These are phyloP conservation scores for Metschnikowia henanensis DNA, from an alignment of 805 yeast genomes.

Conservation along the genomic window DNA sequence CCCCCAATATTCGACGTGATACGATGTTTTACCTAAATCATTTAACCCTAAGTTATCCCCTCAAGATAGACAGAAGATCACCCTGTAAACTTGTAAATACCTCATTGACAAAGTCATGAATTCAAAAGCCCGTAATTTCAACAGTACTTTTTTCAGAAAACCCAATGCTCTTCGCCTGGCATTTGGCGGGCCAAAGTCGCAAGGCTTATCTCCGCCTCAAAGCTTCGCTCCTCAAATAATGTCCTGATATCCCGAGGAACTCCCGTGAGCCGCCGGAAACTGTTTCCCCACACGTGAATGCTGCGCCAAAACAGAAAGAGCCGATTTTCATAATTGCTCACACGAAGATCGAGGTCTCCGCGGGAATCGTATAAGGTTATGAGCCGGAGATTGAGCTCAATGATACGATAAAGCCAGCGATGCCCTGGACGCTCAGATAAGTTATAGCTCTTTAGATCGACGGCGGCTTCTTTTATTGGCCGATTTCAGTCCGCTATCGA, in stretches of 20 bases:
- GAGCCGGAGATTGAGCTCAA: constrained; percentile 3
- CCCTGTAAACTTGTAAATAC: no score
- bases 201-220: background rate
- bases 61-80: no score
- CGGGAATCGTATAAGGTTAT: background rate
- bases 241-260: background rate
- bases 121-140: no score
- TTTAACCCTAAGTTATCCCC: no score
- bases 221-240: background rate
- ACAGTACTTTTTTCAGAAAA: background rate
- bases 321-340: background rate
- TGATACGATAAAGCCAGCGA: constrained; percentile 1
- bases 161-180: background rate
- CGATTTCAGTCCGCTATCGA: no score
- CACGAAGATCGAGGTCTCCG: background rate
- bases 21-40: no score
- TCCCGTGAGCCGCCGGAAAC: background rate
- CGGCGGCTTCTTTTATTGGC: background rate
- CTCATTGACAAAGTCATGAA: no score
- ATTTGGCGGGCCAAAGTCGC: background rate
- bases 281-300: background rate
- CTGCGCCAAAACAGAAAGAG: constrained; percentile 1
- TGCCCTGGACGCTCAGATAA: background rate
- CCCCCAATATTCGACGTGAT: no score
- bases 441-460: background rate